phyloP scores from a whole-genome alignment of 257 asterid genomes.

The Rhazya stricta region DNA sequence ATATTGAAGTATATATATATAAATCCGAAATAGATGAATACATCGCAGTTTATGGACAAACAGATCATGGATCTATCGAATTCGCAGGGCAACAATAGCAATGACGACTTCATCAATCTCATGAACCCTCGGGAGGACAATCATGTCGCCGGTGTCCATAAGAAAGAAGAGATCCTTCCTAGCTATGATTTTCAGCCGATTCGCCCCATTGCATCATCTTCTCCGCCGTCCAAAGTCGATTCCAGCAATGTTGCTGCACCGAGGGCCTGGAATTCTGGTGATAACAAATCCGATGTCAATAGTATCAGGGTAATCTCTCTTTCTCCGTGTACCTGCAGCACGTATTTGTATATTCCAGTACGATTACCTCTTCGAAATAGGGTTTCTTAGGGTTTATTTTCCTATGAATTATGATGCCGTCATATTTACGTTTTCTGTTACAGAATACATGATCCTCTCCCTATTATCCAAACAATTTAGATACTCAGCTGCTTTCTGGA shows the following conservation, averaged over 20 bases:
- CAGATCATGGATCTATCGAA: conserved; percentile 97
- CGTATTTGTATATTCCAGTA: background rate
- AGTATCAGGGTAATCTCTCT: conserved; percentile 45
- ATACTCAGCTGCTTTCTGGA: background rate
- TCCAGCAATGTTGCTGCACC: conserved; percentile 39
- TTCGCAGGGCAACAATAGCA: conserved; percentile 41
- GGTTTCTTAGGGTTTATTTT: background rate
- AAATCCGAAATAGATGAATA: conserved; percentile 48
- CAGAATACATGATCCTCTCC: background rate
- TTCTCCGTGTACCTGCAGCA: background rate
- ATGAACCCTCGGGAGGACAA: conserved; percentile 46
- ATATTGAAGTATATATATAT: background rate
- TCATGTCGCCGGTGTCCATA: conserved; percentile 15
- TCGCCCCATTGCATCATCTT: conserved; percentile 50
- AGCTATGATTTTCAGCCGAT: conserved; percentile 82
- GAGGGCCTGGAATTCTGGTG: conserved; percentile 65
- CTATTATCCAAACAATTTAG: background rate
- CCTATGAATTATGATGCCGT: background rate
- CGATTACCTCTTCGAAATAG: background rate
- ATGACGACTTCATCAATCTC: conserved; percentile 66
- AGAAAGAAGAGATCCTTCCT: conserved; percentile 65
- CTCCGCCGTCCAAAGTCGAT: conserved; percentile 42
- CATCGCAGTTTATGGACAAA: conserved; percentile 86
- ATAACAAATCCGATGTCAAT: conserved; percentile 44
- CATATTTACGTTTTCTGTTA: background rate